Evolutionary conservation across 805 yeast genomes (phyloP).

Genomic region (Candida ortonii): DNA sequence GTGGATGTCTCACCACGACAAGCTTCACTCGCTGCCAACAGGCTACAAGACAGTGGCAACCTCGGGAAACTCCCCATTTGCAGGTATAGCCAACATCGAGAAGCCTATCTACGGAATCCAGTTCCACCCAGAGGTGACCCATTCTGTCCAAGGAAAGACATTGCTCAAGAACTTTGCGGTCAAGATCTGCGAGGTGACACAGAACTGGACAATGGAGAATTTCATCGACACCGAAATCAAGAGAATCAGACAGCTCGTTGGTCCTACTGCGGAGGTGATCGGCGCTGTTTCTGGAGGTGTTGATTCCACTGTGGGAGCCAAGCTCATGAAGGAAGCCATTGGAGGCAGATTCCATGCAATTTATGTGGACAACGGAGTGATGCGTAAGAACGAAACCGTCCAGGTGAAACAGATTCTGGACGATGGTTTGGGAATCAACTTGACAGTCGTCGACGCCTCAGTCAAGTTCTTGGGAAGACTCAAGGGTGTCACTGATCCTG

Average conservation of each 20-base stretch:
- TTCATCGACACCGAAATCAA: constrained; percentile 95
- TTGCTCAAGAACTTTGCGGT: constrained; percentile 91
- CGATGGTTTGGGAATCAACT: constrained; percentile 90
- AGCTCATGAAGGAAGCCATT: constrained; percentile 95
- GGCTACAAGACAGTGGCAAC: constrained; percentile 89
- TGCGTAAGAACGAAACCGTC: constrained; percentile 91
- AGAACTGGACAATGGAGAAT: constrained; percentile 98
- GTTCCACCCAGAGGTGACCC: constrained; percentile 99
- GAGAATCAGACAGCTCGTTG: constrained; percentile 86
- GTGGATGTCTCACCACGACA: constrained; percentile 99
- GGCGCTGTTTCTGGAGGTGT: constrained; percentile 99
- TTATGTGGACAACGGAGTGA: constrained; percentile 95
- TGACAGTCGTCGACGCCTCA: constrained; percentile 91
- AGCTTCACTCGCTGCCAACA: constrained; percentile 82
- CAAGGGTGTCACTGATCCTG: constrained; percentile 96
- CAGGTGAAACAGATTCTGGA: constrained; percentile 85
- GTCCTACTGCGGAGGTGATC: constrained; percentile 97
- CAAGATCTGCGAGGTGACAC: constrained; percentile 77
- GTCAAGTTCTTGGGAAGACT: constrained; percentile 84
- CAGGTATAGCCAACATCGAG: constrained; percentile 79
- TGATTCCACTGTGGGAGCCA: constrained; percentile 98
- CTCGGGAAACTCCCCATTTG: constrained; percentile 91
- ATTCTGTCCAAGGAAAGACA: constrained; percentile 85
- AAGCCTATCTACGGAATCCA: constrained; percentile 89
- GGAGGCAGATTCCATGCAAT: constrained; percentile 99